Evolutionary conservation across 129 eudicot genomes (phyloP).

Genomic region (Daucus carota): DNA sequence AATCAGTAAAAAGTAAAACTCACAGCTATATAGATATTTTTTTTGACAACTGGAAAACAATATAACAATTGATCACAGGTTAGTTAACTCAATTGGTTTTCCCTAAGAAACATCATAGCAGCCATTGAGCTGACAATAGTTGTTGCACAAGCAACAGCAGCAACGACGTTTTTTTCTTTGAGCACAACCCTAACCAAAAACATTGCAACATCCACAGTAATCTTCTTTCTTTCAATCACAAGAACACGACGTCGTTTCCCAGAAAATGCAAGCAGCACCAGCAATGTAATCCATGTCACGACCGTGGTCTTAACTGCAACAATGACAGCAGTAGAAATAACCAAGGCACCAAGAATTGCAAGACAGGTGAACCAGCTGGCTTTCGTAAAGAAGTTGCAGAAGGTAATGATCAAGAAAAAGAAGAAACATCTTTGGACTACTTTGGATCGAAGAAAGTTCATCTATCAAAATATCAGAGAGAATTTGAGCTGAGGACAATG

Average conservation of each 20-base stretch:
- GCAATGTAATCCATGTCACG: constrained; percentile 74
- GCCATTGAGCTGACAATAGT: constrained; percentile 35
- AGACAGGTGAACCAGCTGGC: constrained; percentile 19
- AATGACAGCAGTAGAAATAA: constrained; percentile 26
- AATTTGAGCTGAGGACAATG: background rate
- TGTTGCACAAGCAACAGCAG: constrained; percentile 42
- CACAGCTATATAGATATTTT: background rate
- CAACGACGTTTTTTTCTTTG: constrained; percentile 32
- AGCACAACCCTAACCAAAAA: constrained; percentile 39
- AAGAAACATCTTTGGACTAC: constrained; percentile 25
- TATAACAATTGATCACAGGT: background rate
- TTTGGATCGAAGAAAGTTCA: constrained; percentile 15
- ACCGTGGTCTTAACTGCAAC: constrained; percentile 61
- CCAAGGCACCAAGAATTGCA: constrained; percentile 23
- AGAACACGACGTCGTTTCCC: constrained; percentile 74
- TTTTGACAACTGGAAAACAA: too few relatives aligned
- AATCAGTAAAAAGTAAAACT: background rate
- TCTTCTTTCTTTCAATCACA: constrained; percentile 59
- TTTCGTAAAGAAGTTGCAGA: constrained; percentile 22
- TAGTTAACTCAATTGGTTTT: background rate
- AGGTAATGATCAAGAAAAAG: constrained; percentile 27
- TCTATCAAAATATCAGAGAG: constrained; percentile 5
- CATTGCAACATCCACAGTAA: constrained; percentile 52
- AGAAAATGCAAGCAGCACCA: constrained; percentile 61
- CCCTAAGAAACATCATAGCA: constrained; percentile 26